Percentiles rank a stretch among this genome's conserved stretches.
These are phyloP conservation scores for Puccinia hordei DNA, from an alignment of 1,284 basidiomycete species.

Conservation along the genomic window DNA sequence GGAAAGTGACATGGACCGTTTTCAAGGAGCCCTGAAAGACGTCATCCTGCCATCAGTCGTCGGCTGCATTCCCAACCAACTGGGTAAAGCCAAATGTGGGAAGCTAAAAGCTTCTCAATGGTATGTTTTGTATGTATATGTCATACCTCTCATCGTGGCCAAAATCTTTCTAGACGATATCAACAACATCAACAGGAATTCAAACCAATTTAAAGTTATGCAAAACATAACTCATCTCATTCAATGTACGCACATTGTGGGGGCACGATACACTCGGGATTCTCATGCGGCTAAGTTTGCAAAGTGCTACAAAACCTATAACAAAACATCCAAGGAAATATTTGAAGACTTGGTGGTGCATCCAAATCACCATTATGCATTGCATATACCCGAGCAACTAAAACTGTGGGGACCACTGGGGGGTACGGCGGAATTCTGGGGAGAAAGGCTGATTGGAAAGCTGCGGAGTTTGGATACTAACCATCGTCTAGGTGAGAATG, in stretches of 20 bases:
- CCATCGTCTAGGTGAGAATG: conserved; percentile 3
- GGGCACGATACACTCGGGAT: conserved; percentile 18
- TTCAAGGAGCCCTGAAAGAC: neutral
- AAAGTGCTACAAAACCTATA: conserved; percentile 30
- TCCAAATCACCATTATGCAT: too few relatives aligned
- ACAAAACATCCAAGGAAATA: conserved; percentile 34
- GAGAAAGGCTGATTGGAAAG: conserved; percentile 49
- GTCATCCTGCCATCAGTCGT: neutral
- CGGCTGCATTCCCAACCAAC: conserved; percentile 6
- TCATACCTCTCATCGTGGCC: conserved; percentile 10
- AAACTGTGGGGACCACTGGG: conserved; percentile 49
- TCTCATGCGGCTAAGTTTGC: conserved; percentile 3
- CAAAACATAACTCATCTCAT: conserved; percentile 41
- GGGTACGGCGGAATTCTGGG: conserved; percentile 48
- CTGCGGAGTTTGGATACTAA: conserved; percentile 50
- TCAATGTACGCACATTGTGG: conserved; percentile 50
- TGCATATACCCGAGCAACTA: conserved; percentile 50
- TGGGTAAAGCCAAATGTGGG: conserved; percentile 13
- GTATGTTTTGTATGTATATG: conserved; percentile 15
- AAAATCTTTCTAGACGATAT: conserved; percentile 6
- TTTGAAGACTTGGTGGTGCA: conserved; percentile 42
- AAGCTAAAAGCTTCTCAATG: conserved; percentile 38
- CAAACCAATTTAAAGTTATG: conserved; percentile 3
- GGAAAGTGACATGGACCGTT: too few relatives aligned
- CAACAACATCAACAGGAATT: conserved; percentile 13